These are phyloP conservation scores for Claviceps purpurea DNA, from an alignment of 2,329 filamentous ascomycete genomes.

Conservation along the genomic window DNA sequence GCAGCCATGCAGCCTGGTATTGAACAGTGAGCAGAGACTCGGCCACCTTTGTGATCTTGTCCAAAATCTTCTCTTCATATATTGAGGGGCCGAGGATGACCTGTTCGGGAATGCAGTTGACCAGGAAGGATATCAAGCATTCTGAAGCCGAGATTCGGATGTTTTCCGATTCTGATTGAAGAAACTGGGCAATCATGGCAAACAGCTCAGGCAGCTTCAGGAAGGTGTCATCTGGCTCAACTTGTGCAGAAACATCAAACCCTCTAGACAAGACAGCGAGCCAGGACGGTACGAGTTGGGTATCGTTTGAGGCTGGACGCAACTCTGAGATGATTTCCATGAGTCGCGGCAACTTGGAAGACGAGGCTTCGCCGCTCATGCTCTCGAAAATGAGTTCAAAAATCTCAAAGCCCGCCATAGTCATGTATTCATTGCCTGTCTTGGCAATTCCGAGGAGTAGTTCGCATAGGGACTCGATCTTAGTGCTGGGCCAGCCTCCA, in stretches of 20 bases:
- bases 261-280: slow-evolving; percentile 89
- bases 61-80: slow-evolving; percentile 80
- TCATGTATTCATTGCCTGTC: slow-evolving; percentile 88
- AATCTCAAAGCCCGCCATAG: slow-evolving; percentile 90
- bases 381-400: slow-evolving; percentile 95
- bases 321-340: slow-evolving; percentile 87
- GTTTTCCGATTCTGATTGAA: slow-evolving; percentile 79
- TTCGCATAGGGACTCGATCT: slow-evolving; percentile 86
- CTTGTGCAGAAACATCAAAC: slow-evolving; percentile 83
- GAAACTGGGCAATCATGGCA: slow-evolving; percentile 62
- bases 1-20: slow-evolving; percentile 87
- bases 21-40: slow-evolving; percentile 72
- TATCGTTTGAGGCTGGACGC: slow-evolving; percentile 83
- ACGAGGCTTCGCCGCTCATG: slow-evolving; percentile 77
- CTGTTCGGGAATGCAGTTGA: slow-evolving; percentile 72
- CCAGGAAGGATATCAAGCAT: slow-evolving; percentile 84
- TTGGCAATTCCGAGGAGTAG: slow-evolving; percentile 76
- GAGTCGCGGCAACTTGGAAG: slow-evolving; percentile 75
- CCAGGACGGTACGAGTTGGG: slow-evolving; percentile 89
- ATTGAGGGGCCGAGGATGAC: slow-evolving; percentile 81
- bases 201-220: slow-evolving; percentile 80
- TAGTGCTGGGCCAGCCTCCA: slow-evolving; percentile 90
- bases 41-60: slow-evolving; percentile 62
- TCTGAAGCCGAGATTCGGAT: slow-evolving; percentile 91
- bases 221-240: slow-evolving; percentile 84